Evolutionary conservation across 495 filamentous ascomycete species (phyloP), one percentile per base, ranked within the genome.

Genomic region (Viridothelium virens): DNA sequence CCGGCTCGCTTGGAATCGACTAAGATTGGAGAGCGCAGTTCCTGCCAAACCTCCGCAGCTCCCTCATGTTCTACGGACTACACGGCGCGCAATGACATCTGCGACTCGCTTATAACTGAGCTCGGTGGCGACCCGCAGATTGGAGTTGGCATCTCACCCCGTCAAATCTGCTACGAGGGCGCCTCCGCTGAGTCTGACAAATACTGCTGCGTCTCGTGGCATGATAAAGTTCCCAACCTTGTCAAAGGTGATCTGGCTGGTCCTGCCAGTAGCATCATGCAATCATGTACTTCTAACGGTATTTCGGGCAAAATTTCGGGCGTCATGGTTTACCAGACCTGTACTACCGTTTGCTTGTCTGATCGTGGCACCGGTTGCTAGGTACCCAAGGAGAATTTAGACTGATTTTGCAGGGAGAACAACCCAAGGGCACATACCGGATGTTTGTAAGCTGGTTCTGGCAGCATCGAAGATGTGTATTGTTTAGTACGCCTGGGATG

Each of bases 141-240:
- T 53, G 11, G 18, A n/a, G 48, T 53, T 53, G 48, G 10, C 12
- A n/a, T n/a, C 48, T 53, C 48, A 53, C 48, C 48, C 11, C 48
- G 48, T 53, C 48, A 53, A n/a, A 53, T 53, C 48, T 53, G 48
- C 48, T 53, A 53, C n/a, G 48, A 53, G n/a, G 48, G 48, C 18
- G 11, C 48, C n/a, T 9, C 48, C 11, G 48, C 48, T n/a, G 48
- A 53, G n/a, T 53, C 48, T 18, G 18, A 53, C 18, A 5, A 11
- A 53, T 53, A 53, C 48, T 53, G 48, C 48, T 53, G 48, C n/a
- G 48, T 53, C 48, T 53, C 48, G 18, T 53, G 48, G 48, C 48
- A 53, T 53, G n/a, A 53, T 53, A n/a, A 5, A 14, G 48, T 53
- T 25, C 48, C 48, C 48, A 18, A 18, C 16, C 48, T 53, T 25